Conservation (phyloP, 2,329 filamentous ascomycete genomes). For the Cladobotryum protrusum region DNA sequence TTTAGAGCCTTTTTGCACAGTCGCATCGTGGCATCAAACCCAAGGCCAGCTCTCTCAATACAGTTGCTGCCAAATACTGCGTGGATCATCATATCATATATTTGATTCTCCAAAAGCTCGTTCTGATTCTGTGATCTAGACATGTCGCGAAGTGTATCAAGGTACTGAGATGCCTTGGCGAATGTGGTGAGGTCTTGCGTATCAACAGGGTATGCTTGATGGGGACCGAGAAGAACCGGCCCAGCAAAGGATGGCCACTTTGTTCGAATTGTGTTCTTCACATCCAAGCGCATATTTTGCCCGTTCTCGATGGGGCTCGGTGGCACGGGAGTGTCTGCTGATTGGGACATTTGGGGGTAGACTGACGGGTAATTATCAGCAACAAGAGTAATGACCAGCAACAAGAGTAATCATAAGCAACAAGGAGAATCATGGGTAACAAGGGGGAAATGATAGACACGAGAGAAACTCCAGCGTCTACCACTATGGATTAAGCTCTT, state of each 20-base stretch:
- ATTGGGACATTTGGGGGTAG: neutral
- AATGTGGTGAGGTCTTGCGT: neutral
- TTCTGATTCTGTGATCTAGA: constrained; percentile 3
- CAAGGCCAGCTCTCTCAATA: constrained; percentile 18
- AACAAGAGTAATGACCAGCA: neutral
- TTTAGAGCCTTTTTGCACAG: constrained; percentile 14
- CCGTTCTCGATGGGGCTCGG: neutral
- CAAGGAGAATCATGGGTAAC: too few relatives aligned
- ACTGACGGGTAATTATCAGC: neutral
- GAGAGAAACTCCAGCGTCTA: too few relatives aligned
- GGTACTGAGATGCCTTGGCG: neutral
- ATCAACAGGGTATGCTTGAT: neutral
- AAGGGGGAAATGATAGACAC: too few relatives aligned
- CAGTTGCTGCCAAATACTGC: constrained; percentile 22
- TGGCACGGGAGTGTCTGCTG: neutral
- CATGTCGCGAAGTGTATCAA: neutral
- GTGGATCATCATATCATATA: constrained; percentile 14
- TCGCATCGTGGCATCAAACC: constrained; percentile 12
- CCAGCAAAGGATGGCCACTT: neutral
- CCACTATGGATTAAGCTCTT: too few relatives aligned
- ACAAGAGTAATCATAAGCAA: neutral
- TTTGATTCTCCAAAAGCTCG: constrained; percentile 8
- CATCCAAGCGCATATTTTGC: neutral
- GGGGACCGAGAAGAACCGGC: neutral
- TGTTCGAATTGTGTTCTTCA: too few relatives aligned